These are phyloP conservation scores for Colletotrichum magnum DNA, from an alignment of 2,329 filamentous ascomycete genomes.

Conservation along the genomic window DNA sequence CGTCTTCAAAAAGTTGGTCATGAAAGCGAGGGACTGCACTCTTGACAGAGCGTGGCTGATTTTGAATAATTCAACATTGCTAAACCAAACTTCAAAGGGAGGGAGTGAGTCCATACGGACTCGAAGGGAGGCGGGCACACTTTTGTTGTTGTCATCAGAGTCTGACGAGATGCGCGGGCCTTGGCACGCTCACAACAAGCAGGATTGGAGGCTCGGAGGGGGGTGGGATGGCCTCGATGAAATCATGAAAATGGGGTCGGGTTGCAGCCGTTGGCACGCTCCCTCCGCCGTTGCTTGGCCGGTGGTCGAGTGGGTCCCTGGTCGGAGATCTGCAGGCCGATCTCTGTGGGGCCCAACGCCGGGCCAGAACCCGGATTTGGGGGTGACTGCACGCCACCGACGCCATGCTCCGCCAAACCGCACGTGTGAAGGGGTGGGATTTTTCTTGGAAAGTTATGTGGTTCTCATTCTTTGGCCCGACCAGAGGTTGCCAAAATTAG, in stretches of 20 bases:
- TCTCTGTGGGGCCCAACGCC: slow-evolving; percentile 21
- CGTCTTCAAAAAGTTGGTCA: neutral
- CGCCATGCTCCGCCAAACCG: slow-evolving; percentile 21
- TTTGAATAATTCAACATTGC: neutral
- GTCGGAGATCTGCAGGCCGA: slow-evolving; percentile 38
- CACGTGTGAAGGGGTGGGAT: neutral
- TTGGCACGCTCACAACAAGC: slow-evolving; percentile 2
- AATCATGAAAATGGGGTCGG: slow-evolving; percentile 37
- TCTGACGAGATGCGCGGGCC: neutral
- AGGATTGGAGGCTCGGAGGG: slow-evolving; percentile 11
- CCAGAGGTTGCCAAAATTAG: too few relatives aligned
- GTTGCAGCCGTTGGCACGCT: slow-evolving; percentile 26
- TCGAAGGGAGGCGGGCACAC: neutral
- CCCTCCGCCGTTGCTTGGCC: slow-evolving; percentile 17
- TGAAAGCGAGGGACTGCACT: slow-evolving; percentile 11
- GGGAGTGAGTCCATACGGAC: neutral
- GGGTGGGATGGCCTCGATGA: slow-evolving; percentile 18
- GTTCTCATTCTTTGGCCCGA: too few relatives aligned
- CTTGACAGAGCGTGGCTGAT: neutral
- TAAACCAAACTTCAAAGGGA: neutral
- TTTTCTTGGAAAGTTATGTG: too few relatives aligned
- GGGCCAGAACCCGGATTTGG: slow-evolving; percentile 35
- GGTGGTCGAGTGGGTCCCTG: neutral
- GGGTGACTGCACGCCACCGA: slow-evolving; percentile 28
- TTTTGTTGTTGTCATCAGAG: slow-evolving; percentile 1